Base-by-base conservation (phyloP, 129 eudicot genomes). In the sunflower (Helianthus annuus) region DNA sequence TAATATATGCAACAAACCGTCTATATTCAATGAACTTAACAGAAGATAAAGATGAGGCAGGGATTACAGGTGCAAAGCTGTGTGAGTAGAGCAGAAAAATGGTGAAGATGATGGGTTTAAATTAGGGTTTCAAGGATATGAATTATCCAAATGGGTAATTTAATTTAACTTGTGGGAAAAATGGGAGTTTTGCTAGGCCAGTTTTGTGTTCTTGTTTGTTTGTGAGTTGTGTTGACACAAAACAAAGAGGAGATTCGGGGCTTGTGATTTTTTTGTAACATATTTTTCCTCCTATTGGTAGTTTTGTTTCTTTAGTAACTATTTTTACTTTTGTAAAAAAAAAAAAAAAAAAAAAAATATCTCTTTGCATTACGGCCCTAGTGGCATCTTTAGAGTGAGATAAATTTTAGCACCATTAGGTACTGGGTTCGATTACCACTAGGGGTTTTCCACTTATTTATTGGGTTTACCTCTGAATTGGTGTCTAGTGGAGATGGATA, bases 171-270 rank as follows among this genome's bases (percentile, higher is more conserved):
- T n/a, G 8, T 48, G 27, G 15, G 14, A 53, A 54, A 29, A 59
- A 16, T 10, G 48, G 63, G 54, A 68, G 32, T 69, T 68, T 76
- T 36, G 63, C 49, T 68, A 16, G 38, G 80, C 22, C 22, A 61
- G 66, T 59, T 36, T 36, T 17, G 62, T 17, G 74, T 68, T 76
- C 32, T 76, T 56, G 68, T 63, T 76, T 56, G 68, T 63, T 48
- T 67, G 72, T 64, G 67, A 42, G 45, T 60, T 68, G 42, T 76
- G 14, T 57, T 19, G 19, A 34, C 16, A 53, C 10, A 14, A 38
- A 64, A 53, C 10, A 14, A 38, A 64, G 71, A 44, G 52, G 82
- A 15, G 36, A 48, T 40, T 40, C 3, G 64, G 71, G 69, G 72
- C 32, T 51, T 61, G 65, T 61, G 75, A 44, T 48, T 69, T 62